Evolutionary conservation across 108 stramenopile genomes (phyloP).

Genomic region (Cyclotella atomus): DNA sequence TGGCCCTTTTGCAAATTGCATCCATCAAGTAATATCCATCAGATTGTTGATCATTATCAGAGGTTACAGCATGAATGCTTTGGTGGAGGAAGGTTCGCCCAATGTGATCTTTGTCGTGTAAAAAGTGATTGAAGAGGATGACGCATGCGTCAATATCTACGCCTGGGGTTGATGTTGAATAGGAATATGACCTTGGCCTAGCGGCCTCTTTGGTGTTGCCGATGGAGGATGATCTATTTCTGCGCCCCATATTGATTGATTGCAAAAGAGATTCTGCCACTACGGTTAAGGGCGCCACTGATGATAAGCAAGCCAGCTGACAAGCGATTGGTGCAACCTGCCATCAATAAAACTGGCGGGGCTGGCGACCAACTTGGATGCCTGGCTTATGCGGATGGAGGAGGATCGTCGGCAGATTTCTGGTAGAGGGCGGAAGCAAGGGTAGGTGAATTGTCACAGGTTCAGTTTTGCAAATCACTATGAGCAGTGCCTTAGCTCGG

Average conservation of each 20-base stretch:
- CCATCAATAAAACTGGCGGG: too few species aligned
- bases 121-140: slow-evolving; percentile 17
- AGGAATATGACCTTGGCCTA: background rate
- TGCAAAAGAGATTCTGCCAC: background rate
- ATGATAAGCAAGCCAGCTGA: too few species aligned
- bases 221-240: slow-evolving; percentile 15
- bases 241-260: slow-evolving; percentile 17
- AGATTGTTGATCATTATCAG: slow-evolving; percentile 3
- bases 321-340: too few species aligned
- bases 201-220: background rate
- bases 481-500: too few species aligned
- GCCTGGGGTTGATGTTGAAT: background rate
- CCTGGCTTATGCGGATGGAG: too few species aligned
- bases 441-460: too few species aligned
- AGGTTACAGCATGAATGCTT: background rate
- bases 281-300: background rate
- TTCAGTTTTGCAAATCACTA: too few species aligned
- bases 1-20: slow-evolving; percentile 13
- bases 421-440: too few species aligned
- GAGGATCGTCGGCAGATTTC: too few species aligned
- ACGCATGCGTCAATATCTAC: slow-evolving; percentile 16
- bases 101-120: slow-evolving; percentile 5
- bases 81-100: slow-evolving; percentile 18
- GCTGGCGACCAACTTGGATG: too few species aligned
- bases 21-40: slow-evolving; percentile 30